Evolutionary conservation across 192 early-diverging fungal species (phyloP).

Genomic region (Rhizophagus sp.): DNA sequence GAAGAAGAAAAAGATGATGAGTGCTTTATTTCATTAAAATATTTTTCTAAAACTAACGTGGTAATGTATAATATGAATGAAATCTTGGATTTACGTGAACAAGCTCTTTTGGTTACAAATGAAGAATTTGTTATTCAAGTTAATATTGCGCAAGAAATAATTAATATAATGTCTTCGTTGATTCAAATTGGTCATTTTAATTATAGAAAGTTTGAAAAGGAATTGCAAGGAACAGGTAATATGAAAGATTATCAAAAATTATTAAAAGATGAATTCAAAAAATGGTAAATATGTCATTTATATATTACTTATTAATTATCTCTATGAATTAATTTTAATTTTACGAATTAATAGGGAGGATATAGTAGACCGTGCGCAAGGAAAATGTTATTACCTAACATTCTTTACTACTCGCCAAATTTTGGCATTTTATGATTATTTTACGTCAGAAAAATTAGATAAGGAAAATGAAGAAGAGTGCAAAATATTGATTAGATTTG

Average conservation of each 20-base stretch:
- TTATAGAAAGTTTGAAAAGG: conserved; percentile 25
- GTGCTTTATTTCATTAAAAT: conserved; percentile 19
- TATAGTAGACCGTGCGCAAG: conserved; percentile 13
- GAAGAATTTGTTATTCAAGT: conserved; percentile 30
- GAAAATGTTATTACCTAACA: conserved; percentile 30
- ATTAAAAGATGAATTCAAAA: conserved; percentile 11
- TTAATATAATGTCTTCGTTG: conserved; percentile 1
- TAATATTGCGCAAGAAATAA: conserved; percentile 26
- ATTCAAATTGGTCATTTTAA: conserved; percentile 31
- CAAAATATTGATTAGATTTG: conserved; percentile 12
- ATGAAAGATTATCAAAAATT: conserved; percentile 1
- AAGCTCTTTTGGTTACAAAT: conserved; percentile 28
- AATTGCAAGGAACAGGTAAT: not conserved
- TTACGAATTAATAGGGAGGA: not conserved
- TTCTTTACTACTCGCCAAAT: conserved; percentile 29
- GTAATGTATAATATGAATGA: conserved; percentile 6
- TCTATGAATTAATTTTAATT: not conserved
- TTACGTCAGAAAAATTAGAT: not conserved
- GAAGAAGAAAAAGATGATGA: not conserved
- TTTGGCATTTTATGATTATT: conserved; percentile 29
- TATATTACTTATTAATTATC: not conserved
- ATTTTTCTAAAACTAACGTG: not conserved
- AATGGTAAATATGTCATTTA: conserved; percentile 10
- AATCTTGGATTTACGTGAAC: conserved; percentile 29
- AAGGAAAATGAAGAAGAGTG: conserved; percentile 11